A percentile compares a stretch with the other conserved stretches of the same genome.
Evolutionary conservation across 139 green algal species (phyloP).

Genomic region (Coccomyxa sp.): DNA sequence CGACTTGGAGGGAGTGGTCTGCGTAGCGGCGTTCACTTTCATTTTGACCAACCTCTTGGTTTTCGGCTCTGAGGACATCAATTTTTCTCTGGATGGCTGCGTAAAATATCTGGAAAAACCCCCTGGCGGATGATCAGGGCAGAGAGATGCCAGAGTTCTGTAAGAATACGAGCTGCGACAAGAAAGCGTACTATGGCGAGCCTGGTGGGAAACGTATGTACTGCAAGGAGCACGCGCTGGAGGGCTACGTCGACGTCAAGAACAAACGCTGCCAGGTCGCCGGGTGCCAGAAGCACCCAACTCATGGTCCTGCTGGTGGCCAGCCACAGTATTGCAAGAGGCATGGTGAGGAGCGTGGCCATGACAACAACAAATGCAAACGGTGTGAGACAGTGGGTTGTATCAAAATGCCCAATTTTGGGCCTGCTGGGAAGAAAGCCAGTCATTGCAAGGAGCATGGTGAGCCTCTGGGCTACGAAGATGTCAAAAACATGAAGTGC

Average conservation of each 20-base stretch:
- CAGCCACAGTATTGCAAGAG: not conserved
- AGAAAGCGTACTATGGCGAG: not conserved
- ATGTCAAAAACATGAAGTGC: not conserved
- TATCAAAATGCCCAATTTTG: not conserved
- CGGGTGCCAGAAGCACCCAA: not conserved
- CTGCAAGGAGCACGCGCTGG: not conserved
- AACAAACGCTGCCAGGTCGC: not conserved
- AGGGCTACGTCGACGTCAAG: not conserved
- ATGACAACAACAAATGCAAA: not conserved
- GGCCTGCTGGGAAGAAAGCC: not conserved
- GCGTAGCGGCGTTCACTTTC: not conserved
- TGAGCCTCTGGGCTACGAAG: not conserved
- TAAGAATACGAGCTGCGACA: not conserved
- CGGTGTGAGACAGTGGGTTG: not conserved
- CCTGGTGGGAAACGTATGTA: not conserved
- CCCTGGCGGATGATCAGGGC: not conserved
- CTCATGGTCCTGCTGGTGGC: not conserved
- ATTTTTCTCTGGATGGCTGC: not conserved
- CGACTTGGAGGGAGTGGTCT: not conserved
- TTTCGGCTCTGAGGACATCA: not conserved
- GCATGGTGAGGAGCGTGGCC: not conserved
- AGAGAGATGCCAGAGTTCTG: not conserved
- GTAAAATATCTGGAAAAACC: conserved; percentile 1
- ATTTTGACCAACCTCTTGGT: not conserved
- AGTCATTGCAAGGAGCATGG: not conserved